These are phyloP conservation scores for Paracoccidioides brasiliensis DNA, from an alignment of 2,329 filamentous ascomycete species.

Conservation along the genomic window DNA sequence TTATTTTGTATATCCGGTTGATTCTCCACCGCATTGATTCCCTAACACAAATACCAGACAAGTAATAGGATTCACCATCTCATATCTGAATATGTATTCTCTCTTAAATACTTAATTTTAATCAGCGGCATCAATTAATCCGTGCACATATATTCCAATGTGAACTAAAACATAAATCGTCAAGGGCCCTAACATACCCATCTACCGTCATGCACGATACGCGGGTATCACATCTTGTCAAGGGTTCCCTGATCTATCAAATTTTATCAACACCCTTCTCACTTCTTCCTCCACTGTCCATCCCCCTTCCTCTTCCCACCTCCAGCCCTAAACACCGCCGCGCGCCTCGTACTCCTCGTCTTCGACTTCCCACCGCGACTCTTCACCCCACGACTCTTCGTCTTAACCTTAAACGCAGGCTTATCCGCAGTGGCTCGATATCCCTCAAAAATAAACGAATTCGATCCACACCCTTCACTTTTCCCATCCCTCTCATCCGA, in stretches of 20 bases:
- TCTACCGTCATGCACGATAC: background rate
- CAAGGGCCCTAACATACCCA: background rate
- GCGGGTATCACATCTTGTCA: background rate
- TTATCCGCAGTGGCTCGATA: constrained; percentile 28
- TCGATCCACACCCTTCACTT: constrained; percentile 4
- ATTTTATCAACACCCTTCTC: background rate
- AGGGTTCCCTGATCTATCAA: background rate
- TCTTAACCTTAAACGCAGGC: constrained; percentile 23
- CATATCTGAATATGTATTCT: no score
- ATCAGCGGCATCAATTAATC: no score
- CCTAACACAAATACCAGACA: no score
- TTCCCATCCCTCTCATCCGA: constrained; percentile 10
- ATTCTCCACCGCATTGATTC: no score
- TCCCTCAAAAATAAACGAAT: constrained; percentile 33
- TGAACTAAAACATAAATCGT: no score
- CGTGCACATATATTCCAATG: no score
- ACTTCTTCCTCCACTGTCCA: background rate
- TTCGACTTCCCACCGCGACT: constrained; percentile 23
- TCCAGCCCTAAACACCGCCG: constrained; percentile 30
- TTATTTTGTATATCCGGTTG: no score
- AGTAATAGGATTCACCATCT: no score
- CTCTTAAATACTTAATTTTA: no score
- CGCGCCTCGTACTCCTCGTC: constrained; percentile 30
- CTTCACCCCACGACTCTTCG: constrained; percentile 26
- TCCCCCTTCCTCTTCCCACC: constrained; percentile 33